These are phyloP conservation scores for Kitagawia praeruptora DNA, from an alignment of 129 eudicot genomes.

Conservation along the genomic window DNA sequence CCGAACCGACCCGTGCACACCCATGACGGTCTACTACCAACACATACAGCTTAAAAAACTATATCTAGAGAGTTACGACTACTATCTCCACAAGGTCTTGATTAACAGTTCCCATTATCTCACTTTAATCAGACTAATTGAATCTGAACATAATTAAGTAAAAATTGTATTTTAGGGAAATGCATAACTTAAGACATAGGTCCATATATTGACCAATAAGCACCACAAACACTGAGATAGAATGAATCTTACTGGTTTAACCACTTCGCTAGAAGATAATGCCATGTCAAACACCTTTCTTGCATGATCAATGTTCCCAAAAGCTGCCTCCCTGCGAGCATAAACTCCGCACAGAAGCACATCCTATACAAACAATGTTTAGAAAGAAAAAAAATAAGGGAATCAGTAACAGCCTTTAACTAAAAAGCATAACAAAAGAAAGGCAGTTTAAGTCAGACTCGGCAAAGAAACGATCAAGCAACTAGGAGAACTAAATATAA, in stretches of 20 bases:
- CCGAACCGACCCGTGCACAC: too few relatives aligned
- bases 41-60: not conserved
- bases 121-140: not conserved
- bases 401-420: not conserved
- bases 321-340: constrained; percentile 85
- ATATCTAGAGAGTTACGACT: not conserved
- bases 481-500: not conserved
- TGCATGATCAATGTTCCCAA: constrained; percentile 75
- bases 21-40: not conserved
- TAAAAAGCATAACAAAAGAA: not conserved
- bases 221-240: not conserved
- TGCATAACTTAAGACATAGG: not conserved
- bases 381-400: not conserved
- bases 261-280: constrained; percentile 60
- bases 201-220: not conserved
- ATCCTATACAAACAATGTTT: constrained; percentile 44
- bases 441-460: not conserved
- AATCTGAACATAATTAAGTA: not conserved
- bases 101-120: not conserved
- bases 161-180: not conserved
- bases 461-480: not conserved
- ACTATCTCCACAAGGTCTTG: not conserved
- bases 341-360: constrained; percentile 85
- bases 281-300: constrained; percentile 98
- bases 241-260: constrained; percentile 47